A percentile compares a stretch with the other conserved stretches of the same genome.
phyloP scores from a whole-genome alignment of 2,329 filamentous ascomycete species.

The Rutstroemia sp. region DNA sequence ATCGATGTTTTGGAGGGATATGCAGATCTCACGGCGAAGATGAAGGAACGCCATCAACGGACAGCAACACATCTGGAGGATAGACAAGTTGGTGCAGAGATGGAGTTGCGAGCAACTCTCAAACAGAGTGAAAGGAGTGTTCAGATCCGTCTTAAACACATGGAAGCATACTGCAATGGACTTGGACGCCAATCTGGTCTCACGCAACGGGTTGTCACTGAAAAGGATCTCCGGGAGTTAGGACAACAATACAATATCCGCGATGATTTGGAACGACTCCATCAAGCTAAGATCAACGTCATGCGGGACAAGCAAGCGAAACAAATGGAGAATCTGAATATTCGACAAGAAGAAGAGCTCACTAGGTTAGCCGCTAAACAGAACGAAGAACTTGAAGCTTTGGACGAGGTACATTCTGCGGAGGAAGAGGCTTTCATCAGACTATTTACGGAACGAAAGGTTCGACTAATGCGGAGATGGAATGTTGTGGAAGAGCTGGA shows the following conservation, averaged over 20 bases:
- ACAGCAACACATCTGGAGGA: constrained; percentile 51
- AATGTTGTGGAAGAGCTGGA: constrained; percentile 44
- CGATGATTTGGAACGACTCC: constrained; percentile 51
- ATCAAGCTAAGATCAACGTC: constrained; percentile 55
- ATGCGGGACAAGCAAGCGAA: constrained; percentile 58
- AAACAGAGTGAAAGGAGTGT: constrained; percentile 52
- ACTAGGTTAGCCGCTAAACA: constrained; percentile 39
- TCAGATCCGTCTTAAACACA: constrained; percentile 51
- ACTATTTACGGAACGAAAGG: constrained; percentile 39
- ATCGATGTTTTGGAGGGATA: constrained; percentile 40
- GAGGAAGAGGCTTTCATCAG: constrained; percentile 43
- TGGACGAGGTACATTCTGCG: constrained; percentile 39
- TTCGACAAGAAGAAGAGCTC: constrained; percentile 46
- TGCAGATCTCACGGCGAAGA: constrained; percentile 40
- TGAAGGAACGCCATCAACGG: constrained; percentile 48
- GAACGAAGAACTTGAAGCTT: constrained; percentile 40
- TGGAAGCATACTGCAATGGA: constrained; percentile 58
- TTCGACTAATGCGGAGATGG: constrained; percentile 44
- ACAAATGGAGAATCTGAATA: constrained; percentile 50
- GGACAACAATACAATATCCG: constrained; percentile 54
- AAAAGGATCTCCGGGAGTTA: constrained; percentile 50
- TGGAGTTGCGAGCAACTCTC: constrained; percentile 47
- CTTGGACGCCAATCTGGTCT: constrained; percentile 38
- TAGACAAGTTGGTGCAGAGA: constrained; percentile 53
- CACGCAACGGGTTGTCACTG: constrained; percentile 48